Base-by-base conservation (phyloP, 2,329 filamentous ascomycete species). In the Ceratocystis eucalypticola region DNA sequence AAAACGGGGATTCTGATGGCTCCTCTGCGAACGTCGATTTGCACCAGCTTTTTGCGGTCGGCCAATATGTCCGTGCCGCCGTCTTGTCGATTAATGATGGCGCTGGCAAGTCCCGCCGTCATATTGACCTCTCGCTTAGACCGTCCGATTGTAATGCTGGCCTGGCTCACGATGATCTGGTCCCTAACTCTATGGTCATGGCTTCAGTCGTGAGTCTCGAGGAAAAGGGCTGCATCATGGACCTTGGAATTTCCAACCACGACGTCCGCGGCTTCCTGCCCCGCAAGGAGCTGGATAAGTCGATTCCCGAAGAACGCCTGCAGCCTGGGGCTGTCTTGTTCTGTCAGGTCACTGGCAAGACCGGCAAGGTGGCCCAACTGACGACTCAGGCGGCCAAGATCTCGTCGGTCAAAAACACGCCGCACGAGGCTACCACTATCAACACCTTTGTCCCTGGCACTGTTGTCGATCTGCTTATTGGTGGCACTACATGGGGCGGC, bases 141-240 rank as follows among this genome's bases (percentile, higher is more conserved):
- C 94, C 94, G 1, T 81, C 82, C 68, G 82, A 89, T 69, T 82
- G 90, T 65, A 99, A 99, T 74, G 82, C 82, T 1, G 87, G 89
- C 1, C 78, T 99, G 25, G 79, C 82, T 2, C 82, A 84, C 70
- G 84, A 88, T 50, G 90, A 91, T 71, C 76, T 96, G 8, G 85
- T 94, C 8, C 76, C 82, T 50, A 88, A 96, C 72, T 82, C 80
- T 70, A 91, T 89, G 59, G 79, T 97, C 22, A 95, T 97, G 81
- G 93, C 91, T 1, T 88, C 91, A 0, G 87, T 99, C 30, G 77
- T 83, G 63, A 99, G 93, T 75, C 88, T 95, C n/a, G 93, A 99
- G 75, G 95, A 99, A 71, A 92, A 96, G 72, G 94, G 94, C 69
- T 82, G 94, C 67, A 84, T 97, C 66, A 96, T 99, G 91, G 91